A percentile compares a stretch with the other conserved stretches of the same genome.
Conservation (phyloP, 345 rosid species). For the Hibiscus syriacus region DNA sequence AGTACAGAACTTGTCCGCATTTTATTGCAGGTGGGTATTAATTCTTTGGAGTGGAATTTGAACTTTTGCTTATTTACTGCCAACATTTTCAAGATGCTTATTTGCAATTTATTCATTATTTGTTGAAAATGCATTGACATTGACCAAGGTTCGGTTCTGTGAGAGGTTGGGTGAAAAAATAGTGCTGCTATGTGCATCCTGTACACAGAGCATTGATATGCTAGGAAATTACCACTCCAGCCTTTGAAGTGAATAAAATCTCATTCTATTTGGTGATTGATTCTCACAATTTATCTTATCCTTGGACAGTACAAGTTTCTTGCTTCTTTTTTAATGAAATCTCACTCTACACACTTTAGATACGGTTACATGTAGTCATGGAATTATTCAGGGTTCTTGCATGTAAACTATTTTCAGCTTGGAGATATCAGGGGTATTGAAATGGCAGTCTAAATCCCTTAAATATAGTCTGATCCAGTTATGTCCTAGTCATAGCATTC, state of each 20-base stretch:
- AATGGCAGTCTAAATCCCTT: neutral
- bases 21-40: conserved; percentile 58
- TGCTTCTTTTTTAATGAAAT: neutral
- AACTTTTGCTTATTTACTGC: neutral
- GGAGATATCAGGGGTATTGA: neutral
- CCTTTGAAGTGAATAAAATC: neutral
- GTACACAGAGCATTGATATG: neutral
- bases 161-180: neutral
- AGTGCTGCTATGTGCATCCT: neutral
- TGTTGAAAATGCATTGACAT: neutral
- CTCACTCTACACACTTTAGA: neutral
- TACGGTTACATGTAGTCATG: neutral
- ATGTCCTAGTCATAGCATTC: neutral
- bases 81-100: neutral
- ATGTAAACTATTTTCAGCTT: neutral
- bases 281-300: neutral
- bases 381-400: neutral
- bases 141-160: neutral
- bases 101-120: neutral
- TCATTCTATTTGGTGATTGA: neutral
- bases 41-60: neutral
- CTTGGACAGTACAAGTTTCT: neutral
- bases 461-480: neutral
- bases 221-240: neutral
- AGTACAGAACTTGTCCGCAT: conserved; percentile 98